These are phyloP conservation scores for Stephanocyclus meneghinianus DNA, from an alignment of 352 stramenopile genomes.

Conservation along the genomic window DNA sequence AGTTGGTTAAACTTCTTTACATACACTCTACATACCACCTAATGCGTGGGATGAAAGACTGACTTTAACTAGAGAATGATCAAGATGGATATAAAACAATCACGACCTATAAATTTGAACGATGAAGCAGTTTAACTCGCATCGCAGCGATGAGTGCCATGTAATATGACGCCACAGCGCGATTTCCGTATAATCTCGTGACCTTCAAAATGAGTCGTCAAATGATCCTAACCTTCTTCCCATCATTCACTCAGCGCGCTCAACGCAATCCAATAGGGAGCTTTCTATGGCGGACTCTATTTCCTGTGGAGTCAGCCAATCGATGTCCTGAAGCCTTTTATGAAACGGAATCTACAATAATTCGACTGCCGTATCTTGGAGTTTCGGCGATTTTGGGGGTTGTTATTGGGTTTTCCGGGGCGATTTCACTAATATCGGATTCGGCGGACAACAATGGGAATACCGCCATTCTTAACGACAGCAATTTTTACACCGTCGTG, in stretches of 20 bases:
- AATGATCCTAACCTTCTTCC: background rate
- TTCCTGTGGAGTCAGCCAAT: background rate
- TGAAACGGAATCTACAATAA: background rate
- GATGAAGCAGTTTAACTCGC: too few species aligned
- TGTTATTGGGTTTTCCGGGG: background rate
- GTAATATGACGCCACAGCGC: too few species aligned
- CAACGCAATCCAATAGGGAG: background rate
- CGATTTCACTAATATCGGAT: background rate
- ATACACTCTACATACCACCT: too few species aligned
- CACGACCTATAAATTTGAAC: too few species aligned
- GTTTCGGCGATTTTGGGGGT: background rate
- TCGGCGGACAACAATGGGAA: background rate
- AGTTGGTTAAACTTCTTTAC: too few species aligned
- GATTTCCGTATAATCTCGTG: too few species aligned
- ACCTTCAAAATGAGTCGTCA: background rate
- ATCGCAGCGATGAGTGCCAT: too few species aligned
- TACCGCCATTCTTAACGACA: background rate
- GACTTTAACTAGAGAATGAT: too few species aligned
- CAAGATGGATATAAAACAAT: too few species aligned
- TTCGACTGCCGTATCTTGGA: background rate
- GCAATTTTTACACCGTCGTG: background rate
- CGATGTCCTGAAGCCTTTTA: background rate
- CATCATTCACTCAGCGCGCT: background rate
- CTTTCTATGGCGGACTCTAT: background rate
- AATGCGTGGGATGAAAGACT: too few species aligned